Evolutionary conservation across 257 asterid genomes (phyloP).

Genomic region (Haberlea rhodopensis): DNA sequence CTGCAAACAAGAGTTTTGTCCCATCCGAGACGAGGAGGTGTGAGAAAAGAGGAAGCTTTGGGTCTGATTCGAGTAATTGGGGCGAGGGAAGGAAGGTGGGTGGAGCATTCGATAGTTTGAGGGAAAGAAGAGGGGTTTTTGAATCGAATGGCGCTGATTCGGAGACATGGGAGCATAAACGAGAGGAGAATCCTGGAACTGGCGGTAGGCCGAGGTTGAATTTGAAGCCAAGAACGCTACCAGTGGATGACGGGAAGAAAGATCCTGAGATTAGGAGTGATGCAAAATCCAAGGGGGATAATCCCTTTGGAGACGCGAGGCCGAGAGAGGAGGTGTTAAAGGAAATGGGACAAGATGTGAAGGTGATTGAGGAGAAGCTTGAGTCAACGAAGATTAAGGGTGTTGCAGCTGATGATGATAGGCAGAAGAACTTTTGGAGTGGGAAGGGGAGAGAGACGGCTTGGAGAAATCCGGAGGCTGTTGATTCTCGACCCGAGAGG

Average conservation of each 20-base stretch:
- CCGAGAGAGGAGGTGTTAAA: slow-evolving; percentile 93
- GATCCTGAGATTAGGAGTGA: too few relatives aligned
- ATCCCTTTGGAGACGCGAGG: too few relatives aligned
- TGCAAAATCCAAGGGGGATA: too few relatives aligned
- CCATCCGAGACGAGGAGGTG: slow-evolving; percentile 59
- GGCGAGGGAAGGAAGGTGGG: slow-evolving; percentile 49
- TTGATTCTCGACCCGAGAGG: slow-evolving; percentile 62
- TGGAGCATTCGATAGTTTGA: slow-evolving; percentile 76
- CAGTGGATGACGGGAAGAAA: too few relatives aligned
- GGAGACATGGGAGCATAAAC: slow-evolving; percentile 61
- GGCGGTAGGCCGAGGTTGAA: slow-evolving; percentile 68
- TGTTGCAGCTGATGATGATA: slow-evolving; percentile 27
- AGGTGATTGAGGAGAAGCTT: slow-evolving; percentile 78
- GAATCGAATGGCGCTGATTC: slow-evolving; percentile 47
- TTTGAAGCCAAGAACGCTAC: slow-evolving; percentile 56
- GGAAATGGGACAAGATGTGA: slow-evolving; percentile 93
- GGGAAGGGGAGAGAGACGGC: slow-evolving; percentile 63
- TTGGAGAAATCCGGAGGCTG: slow-evolving; percentile 71
- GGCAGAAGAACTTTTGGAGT: slow-evolving; percentile 57
- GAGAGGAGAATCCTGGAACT: slow-evolving; percentile 44
- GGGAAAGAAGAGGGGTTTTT: slow-evolving; percentile 61
- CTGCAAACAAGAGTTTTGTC: slow-evolving; percentile 59
- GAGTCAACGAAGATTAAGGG: slow-evolving; percentile 61
- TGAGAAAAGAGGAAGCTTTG: slow-evolving; percentile 69
- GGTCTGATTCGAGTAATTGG: slow-evolving; percentile 52